Evolutionary conservation across 2,329 filamentous ascomycete genomes (phyloP).

Genomic region (Mariannaea elegans): DNA sequence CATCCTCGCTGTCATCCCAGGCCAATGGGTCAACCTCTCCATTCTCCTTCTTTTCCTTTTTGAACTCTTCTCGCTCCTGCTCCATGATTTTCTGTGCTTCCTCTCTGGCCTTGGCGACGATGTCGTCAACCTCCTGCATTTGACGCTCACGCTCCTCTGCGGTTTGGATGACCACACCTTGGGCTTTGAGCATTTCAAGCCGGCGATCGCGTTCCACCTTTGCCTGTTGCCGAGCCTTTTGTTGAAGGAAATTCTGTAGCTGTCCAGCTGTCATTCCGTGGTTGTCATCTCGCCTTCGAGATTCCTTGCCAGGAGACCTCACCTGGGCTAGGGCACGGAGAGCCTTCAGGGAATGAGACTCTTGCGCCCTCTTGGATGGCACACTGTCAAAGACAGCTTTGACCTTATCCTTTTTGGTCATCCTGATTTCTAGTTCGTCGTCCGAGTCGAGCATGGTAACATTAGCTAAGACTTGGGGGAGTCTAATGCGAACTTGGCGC

Average conservation of each 20-base stretch:
- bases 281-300: conserved; percentile 53
- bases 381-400: conserved; percentile 75
- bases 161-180: conserved; percentile 83
- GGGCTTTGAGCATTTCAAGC: conserved; percentile 78
- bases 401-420: conserved; percentile 59
- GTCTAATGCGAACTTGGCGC: conserved; percentile 61
- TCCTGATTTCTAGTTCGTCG: conserved; percentile 72
- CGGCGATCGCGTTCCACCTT: conserved; percentile 79
- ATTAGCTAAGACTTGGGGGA: conserved; percentile 54
- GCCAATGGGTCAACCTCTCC: conserved; percentile 60
- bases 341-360: conserved; percentile 70
- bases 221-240: conserved; percentile 82
- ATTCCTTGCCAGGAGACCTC: conserved; percentile 66
- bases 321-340: conserved; percentile 81
- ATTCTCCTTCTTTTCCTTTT: conserved; percentile 64
- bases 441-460: conserved; percentile 55
- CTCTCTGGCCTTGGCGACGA: conserved; percentile 83
- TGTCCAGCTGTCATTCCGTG: conserved; percentile 73
- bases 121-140: conserved; percentile 84
- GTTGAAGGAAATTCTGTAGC: conserved; percentile 73
- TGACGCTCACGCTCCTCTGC: conserved; percentile 87
- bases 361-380: conserved; percentile 69
- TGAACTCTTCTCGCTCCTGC: conserved; percentile 77
- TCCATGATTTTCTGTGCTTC: conserved; percentile 80
- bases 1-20: conserved; percentile 67